These are phyloP conservation scores for Leishmania tarentolae DNA, from an alignment of 208 protist species.

Conservation along the genomic window DNA sequence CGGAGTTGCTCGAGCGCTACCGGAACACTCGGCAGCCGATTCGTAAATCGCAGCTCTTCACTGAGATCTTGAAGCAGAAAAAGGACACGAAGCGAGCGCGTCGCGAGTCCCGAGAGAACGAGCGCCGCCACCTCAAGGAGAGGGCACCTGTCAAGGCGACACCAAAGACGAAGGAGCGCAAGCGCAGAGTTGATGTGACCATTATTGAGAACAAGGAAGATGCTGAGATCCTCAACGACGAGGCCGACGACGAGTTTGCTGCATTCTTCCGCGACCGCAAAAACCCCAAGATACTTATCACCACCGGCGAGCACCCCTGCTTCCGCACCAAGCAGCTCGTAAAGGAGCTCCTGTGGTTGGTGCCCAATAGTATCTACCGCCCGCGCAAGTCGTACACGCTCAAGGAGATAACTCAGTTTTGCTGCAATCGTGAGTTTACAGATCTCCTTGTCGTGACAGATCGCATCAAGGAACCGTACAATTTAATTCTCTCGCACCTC, in stretches of 20 bases:
- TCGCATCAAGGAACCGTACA: conserved; percentile 84
- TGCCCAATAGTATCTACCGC: conserved; percentile 89
- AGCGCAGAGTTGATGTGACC: conserved; percentile 75
- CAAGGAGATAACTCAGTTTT: conserved; percentile 92
- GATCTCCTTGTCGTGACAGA: conserved; percentile 91
- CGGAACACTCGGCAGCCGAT: conserved; percentile 85
- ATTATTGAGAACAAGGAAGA: conserved; percentile 79
- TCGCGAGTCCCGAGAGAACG: conserved; percentile 75
- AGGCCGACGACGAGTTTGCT: conserved; percentile 91
- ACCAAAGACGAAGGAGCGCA: conserved; percentile 89
- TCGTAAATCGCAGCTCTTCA: conserved; percentile 87
- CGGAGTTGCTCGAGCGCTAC: conserved; percentile 75
- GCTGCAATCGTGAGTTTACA: conserved; percentile 88
- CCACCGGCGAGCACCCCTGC: conserved; percentile 87
- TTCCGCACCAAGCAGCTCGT: conserved; percentile 85
- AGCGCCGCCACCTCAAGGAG: conserved; percentile 74
- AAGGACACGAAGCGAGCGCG: conserved; percentile 90
- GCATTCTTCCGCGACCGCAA: conserved; percentile 64
- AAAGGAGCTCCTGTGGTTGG: conserved; percentile 89
- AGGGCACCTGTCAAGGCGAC: conserved; percentile 76
- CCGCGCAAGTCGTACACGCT: conserved; percentile 90
- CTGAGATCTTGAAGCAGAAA: conserved; percentile 83
- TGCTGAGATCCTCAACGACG: conserved; percentile 79
- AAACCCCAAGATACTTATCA: conserved; percentile 88
- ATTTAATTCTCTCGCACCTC: conserved; percentile 89